These are phyloP conservation scores for Colletotrichum phormii DNA, from an alignment of 2,329 filamentous ascomycete species.

Conservation along the genomic window DNA sequence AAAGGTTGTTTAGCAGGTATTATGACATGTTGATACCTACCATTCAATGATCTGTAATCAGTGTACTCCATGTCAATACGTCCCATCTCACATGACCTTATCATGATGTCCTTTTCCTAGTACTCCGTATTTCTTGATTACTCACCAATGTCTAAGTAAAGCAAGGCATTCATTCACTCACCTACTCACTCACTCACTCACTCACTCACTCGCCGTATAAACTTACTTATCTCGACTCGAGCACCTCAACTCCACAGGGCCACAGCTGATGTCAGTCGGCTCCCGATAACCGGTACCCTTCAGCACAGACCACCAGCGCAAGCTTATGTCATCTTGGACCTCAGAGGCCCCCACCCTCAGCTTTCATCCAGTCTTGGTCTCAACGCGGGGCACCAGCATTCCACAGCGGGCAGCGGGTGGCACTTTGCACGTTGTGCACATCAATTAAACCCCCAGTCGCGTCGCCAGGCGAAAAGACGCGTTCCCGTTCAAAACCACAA, in stretches of 20 bases:
- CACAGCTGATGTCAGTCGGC: not conserved
- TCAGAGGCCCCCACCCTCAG: not conserved
- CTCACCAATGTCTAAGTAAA: not conserved
- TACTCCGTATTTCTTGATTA: not conserved
- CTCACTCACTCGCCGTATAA: not conserved
- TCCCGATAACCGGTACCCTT: not conserved
- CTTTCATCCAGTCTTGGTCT: not conserved
- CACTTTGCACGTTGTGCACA: not conserved
- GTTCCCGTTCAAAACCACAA: slow-evolving; percentile 25
- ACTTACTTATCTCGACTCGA: not conserved
- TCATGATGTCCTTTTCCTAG: too few relatives aligned
- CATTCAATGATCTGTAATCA: too few relatives aligned
- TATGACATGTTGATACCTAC: too few relatives aligned
- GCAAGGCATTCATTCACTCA: not conserved
- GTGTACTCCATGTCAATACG: too few relatives aligned
- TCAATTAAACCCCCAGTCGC: slow-evolving; percentile 34
- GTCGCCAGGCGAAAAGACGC: slow-evolving; percentile 31
- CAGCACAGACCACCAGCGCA: not conserved
- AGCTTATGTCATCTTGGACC: not conserved
- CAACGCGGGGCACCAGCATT: slow-evolving; percentile 22
- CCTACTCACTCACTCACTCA: not conserved
- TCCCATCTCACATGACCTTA: too few relatives aligned
- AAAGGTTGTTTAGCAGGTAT: too few relatives aligned
- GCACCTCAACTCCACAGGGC: not conserved
- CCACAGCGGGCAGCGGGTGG: not conserved